Evolutionary conservation across 1,284 basidiomycete genomes (phyloP).

Genomic region (Naganishia albida): DNA sequence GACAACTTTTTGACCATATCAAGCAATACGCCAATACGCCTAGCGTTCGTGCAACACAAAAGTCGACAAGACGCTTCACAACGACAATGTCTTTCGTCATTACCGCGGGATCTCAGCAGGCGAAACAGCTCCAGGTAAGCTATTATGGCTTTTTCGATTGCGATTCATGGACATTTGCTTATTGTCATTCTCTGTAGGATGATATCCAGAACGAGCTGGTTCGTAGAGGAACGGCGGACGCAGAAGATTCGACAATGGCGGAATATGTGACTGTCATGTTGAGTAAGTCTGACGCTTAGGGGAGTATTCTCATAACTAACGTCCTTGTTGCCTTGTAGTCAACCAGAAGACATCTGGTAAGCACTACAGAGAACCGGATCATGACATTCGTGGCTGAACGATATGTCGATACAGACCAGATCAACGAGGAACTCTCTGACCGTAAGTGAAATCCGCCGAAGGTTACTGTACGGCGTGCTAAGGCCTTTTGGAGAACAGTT

Average conservation of each 20-base stretch:
- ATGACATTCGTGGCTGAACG: too few species aligned
- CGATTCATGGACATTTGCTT: neutral
- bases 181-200: neutral
- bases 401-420: constrained; percentile 21
- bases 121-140: constrained; percentile 27
- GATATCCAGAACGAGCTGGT: constrained; percentile 34
- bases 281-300: constrained; percentile 13
- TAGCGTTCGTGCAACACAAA: too few species aligned
- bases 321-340: constrained; percentile 6
- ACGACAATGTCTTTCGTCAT: constrained; percentile 19
- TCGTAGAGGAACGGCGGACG: constrained; percentile 30
- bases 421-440: constrained; percentile 33
- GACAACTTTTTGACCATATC: too few species aligned
- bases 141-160: too few species aligned
- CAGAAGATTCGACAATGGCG: constrained; percentile 33
- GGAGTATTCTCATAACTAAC: neutral
- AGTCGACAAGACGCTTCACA: too few species aligned
- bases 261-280: constrained; percentile 36
- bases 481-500: constrained; percentile 10
- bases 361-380: neutral
- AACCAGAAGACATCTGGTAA: constrained; percentile 33
- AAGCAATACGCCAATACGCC: too few species aligned
- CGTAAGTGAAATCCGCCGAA: constrained; percentile 10
- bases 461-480: neutral
- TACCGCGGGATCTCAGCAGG: constrained; percentile 19